phyloP scores from a whole-genome alignment of 176 grass and related monocot species.

The Canna indica region DNA sequence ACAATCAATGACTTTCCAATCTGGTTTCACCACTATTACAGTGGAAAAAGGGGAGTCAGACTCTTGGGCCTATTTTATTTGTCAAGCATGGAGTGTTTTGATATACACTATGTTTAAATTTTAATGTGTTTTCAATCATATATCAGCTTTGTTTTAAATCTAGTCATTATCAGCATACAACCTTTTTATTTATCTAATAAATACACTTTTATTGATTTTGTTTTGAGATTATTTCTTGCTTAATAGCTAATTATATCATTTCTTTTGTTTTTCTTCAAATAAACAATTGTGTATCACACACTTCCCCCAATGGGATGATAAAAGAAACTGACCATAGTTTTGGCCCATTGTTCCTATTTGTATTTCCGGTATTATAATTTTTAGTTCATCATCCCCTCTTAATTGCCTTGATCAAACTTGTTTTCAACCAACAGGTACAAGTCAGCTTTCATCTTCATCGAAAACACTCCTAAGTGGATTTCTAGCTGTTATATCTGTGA shows the following conservation, averaged over 20 bases:
- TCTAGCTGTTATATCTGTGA: slow-evolving; percentile 78
- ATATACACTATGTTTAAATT: too few relatives aligned
- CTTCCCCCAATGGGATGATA: background rate
- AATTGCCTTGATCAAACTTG: background rate
- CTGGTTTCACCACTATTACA: too few relatives aligned
- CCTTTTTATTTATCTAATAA: too few relatives aligned
- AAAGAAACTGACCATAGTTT: background rate
- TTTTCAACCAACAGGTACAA: slow-evolving; percentile 25
- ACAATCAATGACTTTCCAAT: too few relatives aligned
- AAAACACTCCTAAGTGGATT: slow-evolving; percentile 76
- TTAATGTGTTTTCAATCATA: too few relatives aligned
- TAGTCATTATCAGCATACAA: too few relatives aligned
- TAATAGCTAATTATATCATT: background rate
- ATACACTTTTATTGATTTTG: too few relatives aligned
- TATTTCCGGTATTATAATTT: background rate
- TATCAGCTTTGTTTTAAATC: too few relatives aligned
- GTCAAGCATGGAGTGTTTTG: too few relatives aligned
- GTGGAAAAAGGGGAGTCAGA: too few relatives aligned
- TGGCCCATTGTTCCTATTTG: background rate
- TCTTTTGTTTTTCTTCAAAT: background rate
- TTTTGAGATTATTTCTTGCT: too few relatives aligned
- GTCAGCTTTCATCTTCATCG: slow-evolving; percentile 46
- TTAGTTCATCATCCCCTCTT: background rate
- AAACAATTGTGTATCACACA: background rate
- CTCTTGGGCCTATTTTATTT: too few relatives aligned